phyloP scores from a whole-genome alignment of 2,329 filamentous ascomycete species.

The Didymella sp. region DNA sequence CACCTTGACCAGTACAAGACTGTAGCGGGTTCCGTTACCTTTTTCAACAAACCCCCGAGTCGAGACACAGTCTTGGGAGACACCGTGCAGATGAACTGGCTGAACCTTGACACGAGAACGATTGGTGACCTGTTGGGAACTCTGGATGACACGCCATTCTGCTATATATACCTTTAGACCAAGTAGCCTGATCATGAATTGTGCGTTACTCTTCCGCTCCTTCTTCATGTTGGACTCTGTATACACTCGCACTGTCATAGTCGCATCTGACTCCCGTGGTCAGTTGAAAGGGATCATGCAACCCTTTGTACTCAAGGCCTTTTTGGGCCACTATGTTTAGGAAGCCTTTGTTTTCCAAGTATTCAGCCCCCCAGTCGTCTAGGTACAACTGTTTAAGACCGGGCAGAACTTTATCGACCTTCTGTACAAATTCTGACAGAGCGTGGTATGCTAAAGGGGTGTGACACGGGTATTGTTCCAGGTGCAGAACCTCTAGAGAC shows the following conservation, averaged over 20 bases:
- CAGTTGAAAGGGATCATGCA: not conserved
- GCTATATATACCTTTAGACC: not conserved
- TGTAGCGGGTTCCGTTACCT: not conserved
- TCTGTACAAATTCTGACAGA: slow-evolving; percentile 1
- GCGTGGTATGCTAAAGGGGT: not conserved
- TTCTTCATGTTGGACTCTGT: not conserved
- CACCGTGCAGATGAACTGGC: not conserved
- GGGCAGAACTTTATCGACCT: not conserved
- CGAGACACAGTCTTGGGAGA: not conserved
- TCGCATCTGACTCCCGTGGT: not conserved
- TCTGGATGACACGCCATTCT: not conserved
- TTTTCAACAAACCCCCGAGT: not conserved
- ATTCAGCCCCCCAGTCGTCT: not conserved
- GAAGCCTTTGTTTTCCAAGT: not conserved
- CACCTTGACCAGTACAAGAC: not conserved
- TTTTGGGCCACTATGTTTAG: not conserved
- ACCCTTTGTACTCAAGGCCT: not conserved
- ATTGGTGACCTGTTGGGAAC: not conserved
- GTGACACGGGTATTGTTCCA: not conserved
- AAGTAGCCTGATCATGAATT: not conserved
- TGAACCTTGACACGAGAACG: not conserved
- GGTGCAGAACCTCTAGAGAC: not conserved
- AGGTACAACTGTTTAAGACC: slow-evolving; percentile 1
- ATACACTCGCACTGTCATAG: not conserved
- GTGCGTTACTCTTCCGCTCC: not conserved